Evolutionary conservation across 2,329 filamentous ascomycete species (phyloP).

Genomic region (Alternaria sp.): DNA sequence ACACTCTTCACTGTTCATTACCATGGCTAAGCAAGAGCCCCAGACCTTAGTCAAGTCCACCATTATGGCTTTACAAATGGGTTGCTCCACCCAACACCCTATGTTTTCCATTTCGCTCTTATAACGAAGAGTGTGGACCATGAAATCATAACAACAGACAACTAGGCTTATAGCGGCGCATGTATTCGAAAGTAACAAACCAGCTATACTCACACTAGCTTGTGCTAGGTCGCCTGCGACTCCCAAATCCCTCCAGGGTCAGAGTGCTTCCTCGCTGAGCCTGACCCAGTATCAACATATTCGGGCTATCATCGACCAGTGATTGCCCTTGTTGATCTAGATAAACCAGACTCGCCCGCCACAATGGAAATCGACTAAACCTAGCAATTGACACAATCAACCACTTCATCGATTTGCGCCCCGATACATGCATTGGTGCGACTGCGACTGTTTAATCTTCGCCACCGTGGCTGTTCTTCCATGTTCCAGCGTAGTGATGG

Average conservation of each 20-base stretch:
- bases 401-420: background rate
- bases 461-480: conserved; percentile 30
- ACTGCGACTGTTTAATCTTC: conserved; percentile 7
- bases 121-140: background rate
- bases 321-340: background rate
- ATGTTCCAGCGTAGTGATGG: conserved; percentile 31
- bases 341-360: background rate
- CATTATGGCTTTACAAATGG: background rate
- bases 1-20: background rate
- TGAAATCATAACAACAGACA: background rate
- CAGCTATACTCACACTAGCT: background rate
- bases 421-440: background rate
- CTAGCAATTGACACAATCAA: background rate
- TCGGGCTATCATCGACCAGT: background rate
- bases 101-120: background rate
- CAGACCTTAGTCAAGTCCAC: background rate
- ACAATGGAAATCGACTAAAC: background rate
- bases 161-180: background rate
- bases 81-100: too few species aligned
- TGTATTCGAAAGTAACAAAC: background rate
- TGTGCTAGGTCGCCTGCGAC: background rate
- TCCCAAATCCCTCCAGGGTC: background rate
- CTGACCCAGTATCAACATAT: background rate
- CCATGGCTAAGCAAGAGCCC: background rate
- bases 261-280: background rate